A percentile compares a stretch with the other conserved stretches of the same genome.
phyloP scores from a whole-genome alignment of 805 yeast genomes.

The Candida alai region DNA sequence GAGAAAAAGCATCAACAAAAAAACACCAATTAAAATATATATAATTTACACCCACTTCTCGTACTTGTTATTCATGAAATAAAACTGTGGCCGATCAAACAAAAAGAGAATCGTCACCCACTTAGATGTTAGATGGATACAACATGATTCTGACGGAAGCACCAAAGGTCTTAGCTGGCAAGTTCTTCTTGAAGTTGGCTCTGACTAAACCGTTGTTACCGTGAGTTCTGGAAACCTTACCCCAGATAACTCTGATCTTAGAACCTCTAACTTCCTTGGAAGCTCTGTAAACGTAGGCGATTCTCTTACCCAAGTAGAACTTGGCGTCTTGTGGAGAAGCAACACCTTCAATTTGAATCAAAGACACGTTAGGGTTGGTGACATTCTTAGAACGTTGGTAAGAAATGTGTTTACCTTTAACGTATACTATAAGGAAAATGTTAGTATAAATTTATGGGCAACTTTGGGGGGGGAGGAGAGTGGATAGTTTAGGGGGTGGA shows the following conservation, averaged over 20 bases:
- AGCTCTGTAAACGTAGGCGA: constrained; percentile 99
- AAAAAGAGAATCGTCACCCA: constrained; percentile 6
- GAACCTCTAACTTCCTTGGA: constrained; percentile 97
- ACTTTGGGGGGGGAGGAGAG: no score
- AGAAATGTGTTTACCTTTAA: constrained; percentile 99
- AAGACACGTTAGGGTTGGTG: constrained; percentile 96
- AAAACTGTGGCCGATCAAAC: not conserved
- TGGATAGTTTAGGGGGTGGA: no score
- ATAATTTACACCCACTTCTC: no score
- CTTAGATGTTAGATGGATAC: constrained; percentile 99
- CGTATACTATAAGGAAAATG: constrained; percentile 71
- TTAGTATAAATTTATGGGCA: constrained; percentile 36
- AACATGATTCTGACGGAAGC: constrained; percentile 99
- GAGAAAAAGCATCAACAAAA: constrained; percentile 3
- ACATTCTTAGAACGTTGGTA: constrained; percentile 99
- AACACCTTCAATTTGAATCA: constrained; percentile 97
- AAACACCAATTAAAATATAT: constrained; percentile 1
- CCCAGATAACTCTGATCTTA: constrained; percentile 99
- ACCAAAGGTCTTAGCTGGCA: constrained; percentile 99
- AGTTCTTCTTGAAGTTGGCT: constrained; percentile 98
- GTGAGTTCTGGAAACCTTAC: constrained; percentile 98
- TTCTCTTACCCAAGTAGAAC: constrained; percentile 99
- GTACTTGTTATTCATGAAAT: not conserved
- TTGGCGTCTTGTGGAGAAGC: constrained; percentile 87
- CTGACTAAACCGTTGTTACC: constrained; percentile 98